Evolutionary conservation across 352 stramenopile genomes (phyloP).

Genomic region (Phytopythium chamaehyphon): DNA sequence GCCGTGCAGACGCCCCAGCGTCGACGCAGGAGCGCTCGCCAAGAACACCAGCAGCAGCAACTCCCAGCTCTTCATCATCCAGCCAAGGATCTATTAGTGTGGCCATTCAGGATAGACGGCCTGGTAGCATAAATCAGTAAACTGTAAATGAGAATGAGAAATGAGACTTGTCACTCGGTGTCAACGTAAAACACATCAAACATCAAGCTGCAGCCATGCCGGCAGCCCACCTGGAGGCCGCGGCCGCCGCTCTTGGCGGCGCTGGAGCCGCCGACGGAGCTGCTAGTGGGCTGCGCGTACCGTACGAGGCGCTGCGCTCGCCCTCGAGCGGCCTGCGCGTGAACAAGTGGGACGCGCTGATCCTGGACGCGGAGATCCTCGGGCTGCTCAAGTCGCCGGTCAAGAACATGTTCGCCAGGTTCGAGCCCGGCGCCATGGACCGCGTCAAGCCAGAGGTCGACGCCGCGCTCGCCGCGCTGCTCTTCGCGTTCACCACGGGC

Average conservation of each 20-base stretch:
- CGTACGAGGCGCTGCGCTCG: conserved; percentile 40
- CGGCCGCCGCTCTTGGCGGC: conserved; percentile 33
- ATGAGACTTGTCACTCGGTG: background rate
- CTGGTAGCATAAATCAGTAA: too few species aligned
- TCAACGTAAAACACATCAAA: conserved; percentile 7
- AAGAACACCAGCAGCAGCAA: background rate
- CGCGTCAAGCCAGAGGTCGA: conserved; percentile 76
- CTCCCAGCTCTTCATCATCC: background rate
- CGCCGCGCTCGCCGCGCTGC: conserved; percentile 35
- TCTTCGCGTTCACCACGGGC: conserved; percentile 68
- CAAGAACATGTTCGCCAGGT: conserved; percentile 80
- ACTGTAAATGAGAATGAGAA: too few species aligned
- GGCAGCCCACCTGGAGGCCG: conserved; percentile 32
- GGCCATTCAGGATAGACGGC: too few species aligned
- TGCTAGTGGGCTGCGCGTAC: conserved; percentile 24
- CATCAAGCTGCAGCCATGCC: conserved; percentile 7
- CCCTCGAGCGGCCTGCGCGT: conserved; percentile 51
- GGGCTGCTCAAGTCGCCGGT: conserved; percentile 66
- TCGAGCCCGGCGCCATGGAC: conserved; percentile 60
- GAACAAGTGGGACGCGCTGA: conserved; percentile 82
- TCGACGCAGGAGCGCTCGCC: background rate
- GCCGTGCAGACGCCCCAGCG: conserved; percentile 6
- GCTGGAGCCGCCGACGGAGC: too few species aligned
- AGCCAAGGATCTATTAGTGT: too few species aligned
- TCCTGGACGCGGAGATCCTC: conserved; percentile 79